Conservation (phyloP, 2,329 filamentous ascomycete genomes). For the Ceratocystis cubensis region DNA sequence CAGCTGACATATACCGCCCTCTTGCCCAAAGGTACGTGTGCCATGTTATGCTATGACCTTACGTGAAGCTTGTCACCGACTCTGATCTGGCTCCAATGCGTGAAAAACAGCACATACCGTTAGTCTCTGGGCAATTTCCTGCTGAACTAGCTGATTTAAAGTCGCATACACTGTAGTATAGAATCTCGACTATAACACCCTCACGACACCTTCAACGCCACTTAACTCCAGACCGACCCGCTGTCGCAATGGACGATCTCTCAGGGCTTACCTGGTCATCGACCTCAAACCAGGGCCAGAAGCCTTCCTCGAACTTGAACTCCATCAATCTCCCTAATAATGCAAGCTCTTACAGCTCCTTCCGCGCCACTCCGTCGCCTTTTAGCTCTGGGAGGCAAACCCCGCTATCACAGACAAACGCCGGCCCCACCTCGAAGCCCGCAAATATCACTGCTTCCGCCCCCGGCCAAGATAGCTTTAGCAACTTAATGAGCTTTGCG, state of each 20-base stretch:
- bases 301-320: constrained; percentile 28
- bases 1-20: neutral
- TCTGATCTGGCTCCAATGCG: constrained; percentile 4
- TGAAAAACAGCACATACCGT: neutral
- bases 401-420: constrained; percentile 27
- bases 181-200: neutral
- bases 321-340: constrained; percentile 32
- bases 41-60: neutral
- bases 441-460: constrained; percentile 26
- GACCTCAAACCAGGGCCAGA: constrained; percentile 29
- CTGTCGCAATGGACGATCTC: constrained; percentile 46
- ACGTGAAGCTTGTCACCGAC: constrained; percentile 12
- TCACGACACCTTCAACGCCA: neutral
- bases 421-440: constrained; percentile 1
- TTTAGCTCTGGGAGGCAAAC: constrained; percentile 44
- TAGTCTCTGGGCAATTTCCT: neutral
- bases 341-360: constrained; percentile 37
- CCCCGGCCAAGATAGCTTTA: constrained; percentile 59
- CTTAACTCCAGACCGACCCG: neutral
- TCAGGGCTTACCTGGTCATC: constrained; percentile 47
- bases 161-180: neutral
- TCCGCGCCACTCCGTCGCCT: constrained; percentile 45
- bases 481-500: constrained; percentile 54
- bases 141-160: neutral
- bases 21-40: neutral